phyloP scores from a whole-genome alignment of 768 basidiomycete genomes.

The Pulveroboletus sp. region DNA sequence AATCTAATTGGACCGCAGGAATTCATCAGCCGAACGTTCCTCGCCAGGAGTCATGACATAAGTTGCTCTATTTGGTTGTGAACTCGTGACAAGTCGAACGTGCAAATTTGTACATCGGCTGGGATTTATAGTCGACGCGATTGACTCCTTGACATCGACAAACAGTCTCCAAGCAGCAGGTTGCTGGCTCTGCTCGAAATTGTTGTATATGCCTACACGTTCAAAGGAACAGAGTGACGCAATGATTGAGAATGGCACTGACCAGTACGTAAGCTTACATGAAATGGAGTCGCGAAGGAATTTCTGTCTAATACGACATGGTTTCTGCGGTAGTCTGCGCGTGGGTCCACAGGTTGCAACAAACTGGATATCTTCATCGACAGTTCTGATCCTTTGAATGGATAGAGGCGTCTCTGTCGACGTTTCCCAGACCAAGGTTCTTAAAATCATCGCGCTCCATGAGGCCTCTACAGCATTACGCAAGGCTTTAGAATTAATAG shows the following conservation, averaged over 20 bases:
- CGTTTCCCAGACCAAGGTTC: conserved; percentile 72
- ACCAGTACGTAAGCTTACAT: not conserved
- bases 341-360: not conserved
- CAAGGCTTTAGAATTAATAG: conserved; percentile 1
- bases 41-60: conserved; percentile 5
- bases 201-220: conserved; percentile 2
- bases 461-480: conserved; percentile 53
- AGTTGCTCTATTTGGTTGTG: conserved; percentile 22
- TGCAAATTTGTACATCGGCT: conserved; percentile 5
- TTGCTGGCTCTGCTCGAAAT: not conserved
- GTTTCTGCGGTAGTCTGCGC: no score
- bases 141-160: no score
- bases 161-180: no score
- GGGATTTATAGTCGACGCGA: not conserved
- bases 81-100: conserved; percentile 14
- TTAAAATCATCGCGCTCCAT: conserved; percentile 87
- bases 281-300: not conserved
- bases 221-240: not conserved
- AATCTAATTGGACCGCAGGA: conserved; percentile 13
- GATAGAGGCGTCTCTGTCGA: conserved; percentile 25
- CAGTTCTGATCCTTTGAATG: conserved; percentile 3
- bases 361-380: not conserved
- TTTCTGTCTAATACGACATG: conserved; percentile 1
- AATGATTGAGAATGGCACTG: conserved; percentile 2
- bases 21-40: conserved; percentile 28